A percentile compares a stretch with the other conserved stretches of the same genome.
Conservation (phyloP, 164 flowering plant species). For the Chloranthus sessilifolius region DNA sequence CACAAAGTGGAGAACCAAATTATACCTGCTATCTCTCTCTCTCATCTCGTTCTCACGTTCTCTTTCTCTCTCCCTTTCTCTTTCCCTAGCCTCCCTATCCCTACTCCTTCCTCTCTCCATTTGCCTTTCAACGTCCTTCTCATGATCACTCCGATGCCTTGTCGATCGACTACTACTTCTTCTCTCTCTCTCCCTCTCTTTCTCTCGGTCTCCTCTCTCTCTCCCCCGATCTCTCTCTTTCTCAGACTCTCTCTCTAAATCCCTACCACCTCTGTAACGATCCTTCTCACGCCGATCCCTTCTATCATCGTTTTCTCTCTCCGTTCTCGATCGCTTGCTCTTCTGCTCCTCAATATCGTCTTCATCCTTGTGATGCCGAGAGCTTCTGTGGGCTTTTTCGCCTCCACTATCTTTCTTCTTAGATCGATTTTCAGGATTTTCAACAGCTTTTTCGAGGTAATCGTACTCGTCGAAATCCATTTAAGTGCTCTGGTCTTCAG, state of each 20-base stretch:
- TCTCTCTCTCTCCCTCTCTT: constrained; percentile 5
- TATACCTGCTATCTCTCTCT: constrained; percentile 45
- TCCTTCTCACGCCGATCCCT: constrained; percentile 25
- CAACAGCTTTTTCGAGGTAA: constrained; percentile 81
- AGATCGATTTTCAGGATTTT: constrained; percentile 30
- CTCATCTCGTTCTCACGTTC: constrained; percentile 31
- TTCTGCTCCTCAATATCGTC: constrained; percentile 23
- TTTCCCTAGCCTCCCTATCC: constrained; percentile 23
- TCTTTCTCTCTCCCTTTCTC: constrained; percentile 19
- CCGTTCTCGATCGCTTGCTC: constrained; percentile 40
- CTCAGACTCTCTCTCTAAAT: constrained; percentile 14
- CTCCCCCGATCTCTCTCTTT: constrained; percentile 19
- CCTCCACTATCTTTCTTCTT: background rate
- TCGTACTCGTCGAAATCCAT: constrained; percentile 99
- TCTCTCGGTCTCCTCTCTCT: constrained; percentile 21
- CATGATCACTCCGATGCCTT: constrained; percentile 21
- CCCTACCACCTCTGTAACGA: constrained; percentile 27
- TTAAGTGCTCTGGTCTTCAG: no score
- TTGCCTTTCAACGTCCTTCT: constrained; percentile 12
- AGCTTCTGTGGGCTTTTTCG: constrained; percentile 21
- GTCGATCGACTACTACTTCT: constrained; percentile 34
- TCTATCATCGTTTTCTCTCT: constrained; percentile 21
- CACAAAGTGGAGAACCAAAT: no score
- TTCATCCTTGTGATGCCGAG: constrained; percentile 37
- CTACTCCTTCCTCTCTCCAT: constrained; percentile 14